phyloP scores from a whole-genome alignment of 805 yeast species.

The Nakazawaea ernobii region DNA sequence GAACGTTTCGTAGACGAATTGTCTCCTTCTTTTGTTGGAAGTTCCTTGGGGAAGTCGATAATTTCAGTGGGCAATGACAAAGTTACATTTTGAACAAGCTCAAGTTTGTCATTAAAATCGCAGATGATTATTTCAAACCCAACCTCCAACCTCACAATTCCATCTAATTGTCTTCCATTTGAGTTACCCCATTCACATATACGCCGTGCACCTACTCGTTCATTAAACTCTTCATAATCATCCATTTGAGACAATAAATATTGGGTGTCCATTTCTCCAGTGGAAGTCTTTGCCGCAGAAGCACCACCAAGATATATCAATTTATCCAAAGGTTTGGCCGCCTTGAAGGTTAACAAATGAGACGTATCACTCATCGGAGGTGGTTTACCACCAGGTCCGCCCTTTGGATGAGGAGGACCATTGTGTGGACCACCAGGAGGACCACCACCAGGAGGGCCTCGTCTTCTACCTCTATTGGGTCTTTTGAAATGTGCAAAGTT shows the following conservation, averaged over 20 bases:
- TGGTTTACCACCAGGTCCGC: constrained; percentile 10
- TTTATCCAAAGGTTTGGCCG: constrained; percentile 39
- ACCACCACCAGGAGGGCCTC: background rate
- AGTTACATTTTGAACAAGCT: constrained; percentile 40
- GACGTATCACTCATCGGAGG: constrained; percentile 9
- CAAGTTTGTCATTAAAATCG: constrained; percentile 45
- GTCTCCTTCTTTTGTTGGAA: background rate
- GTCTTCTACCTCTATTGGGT: constrained; percentile 9
- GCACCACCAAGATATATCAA: constrained; percentile 59
- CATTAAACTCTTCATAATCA: constrained; percentile 28
- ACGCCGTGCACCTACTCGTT: constrained; percentile 38
- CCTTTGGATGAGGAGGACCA: constrained; percentile 4
- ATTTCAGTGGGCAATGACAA: constrained; percentile 28
- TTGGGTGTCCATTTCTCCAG: constrained; percentile 63
- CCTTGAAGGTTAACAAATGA: constrained; percentile 40
- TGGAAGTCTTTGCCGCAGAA: constrained; percentile 52
- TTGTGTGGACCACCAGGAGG: constrained; percentile 9
- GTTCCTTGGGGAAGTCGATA: constrained; percentile 31
- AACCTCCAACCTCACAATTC: constrained; percentile 50
- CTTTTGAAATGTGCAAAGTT: constrained; percentile 30
- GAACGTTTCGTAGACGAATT: background rate
- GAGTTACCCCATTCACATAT: constrained; percentile 54
- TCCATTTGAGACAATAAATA: constrained; percentile 31
- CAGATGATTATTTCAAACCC: constrained; percentile 61
- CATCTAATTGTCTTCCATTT: constrained; percentile 48